Evolutionary conservation across 805 yeast genomes (phyloP), one percentile per base, ranked within the genome.

Genomic region (Saccharomyces paradoxus): DNA sequence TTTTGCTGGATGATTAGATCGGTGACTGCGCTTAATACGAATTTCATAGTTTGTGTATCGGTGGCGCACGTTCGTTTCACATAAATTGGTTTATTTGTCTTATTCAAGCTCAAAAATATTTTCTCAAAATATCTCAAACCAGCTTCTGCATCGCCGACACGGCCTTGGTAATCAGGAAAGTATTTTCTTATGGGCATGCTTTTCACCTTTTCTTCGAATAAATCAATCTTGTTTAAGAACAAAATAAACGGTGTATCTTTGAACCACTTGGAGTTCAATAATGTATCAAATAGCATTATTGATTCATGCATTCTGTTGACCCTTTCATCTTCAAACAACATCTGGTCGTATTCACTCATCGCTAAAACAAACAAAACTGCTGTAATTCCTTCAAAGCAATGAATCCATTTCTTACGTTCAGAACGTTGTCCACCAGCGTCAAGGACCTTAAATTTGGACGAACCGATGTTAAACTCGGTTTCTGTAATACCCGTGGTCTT

Each of bases 381-480:
- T 0, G 96, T 86, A 50, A 92, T 87, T 58, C 87, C 89, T 64
- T 91, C 94, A 71, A 91, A 91, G 65, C 96, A 89, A 66, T 90
- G 96, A 58, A 91, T 87, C 97, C 97, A 91, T 68, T 91, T 91
- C 62, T 86, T 82, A 57, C 97, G 78, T 68, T 91, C 97, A 22
- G 89, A 82, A 57, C 97, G 74, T 72, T 91, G 97, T 1, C 99
- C 99, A 52, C 99, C 99, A 3, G 97, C 98, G 75, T 94, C 99
- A 48, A 90, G 73, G 46, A 94, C 88, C 63, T 82, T 83, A 67
- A 91, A 84, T 59, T 77, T 81, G 49, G 82, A 78, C 2, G 81
- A 77, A 9, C 82, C 81, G 57, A 92, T 81, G 54, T 77, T 76
- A 72, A 94, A 91, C 53, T 77, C 80, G 5, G 94, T 86, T 68